Percentiles rank a stretch among this genome's conserved stretches.
Conservation (phyloP, 2,329 filamentous ascomycete species). For the Venturia nashicola region DNA sequence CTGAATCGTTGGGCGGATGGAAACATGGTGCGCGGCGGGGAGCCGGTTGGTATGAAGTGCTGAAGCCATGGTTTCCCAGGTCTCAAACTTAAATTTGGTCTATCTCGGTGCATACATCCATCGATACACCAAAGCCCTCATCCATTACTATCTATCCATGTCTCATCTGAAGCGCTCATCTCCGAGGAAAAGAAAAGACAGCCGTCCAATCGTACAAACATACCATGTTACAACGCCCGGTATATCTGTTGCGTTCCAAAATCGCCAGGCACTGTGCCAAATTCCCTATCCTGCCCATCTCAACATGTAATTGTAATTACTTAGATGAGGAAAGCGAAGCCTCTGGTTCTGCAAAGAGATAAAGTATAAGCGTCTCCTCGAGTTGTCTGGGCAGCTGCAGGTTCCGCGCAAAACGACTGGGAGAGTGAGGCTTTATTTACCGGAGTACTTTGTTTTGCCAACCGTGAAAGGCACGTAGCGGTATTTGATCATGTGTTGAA, state of each 20-base stretch:
- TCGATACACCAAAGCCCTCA: neutral
- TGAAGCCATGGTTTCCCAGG: neutral
- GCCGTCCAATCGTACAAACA: neutral
- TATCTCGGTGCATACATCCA: neutral
- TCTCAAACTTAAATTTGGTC: neutral
- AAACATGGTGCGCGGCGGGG: neutral
- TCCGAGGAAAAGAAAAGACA: neutral
- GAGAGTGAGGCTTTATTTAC: conserved; percentile 5
- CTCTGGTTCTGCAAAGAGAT: neutral
- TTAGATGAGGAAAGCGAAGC: conserved; percentile 2
- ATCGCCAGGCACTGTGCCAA: neutral
- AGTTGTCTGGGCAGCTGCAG: neutral
- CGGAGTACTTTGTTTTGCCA: conserved; percentile 68
- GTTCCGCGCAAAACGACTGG: neutral
- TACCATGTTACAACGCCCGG: neutral
- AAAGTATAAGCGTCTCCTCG: conserved; percentile 1
- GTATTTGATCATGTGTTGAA: conserved; percentile 99
- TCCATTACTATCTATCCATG: neutral
- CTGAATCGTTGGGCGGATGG: neutral
- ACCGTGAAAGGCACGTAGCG: conserved; percentile 91
- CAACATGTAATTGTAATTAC: neutral
- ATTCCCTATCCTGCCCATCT: neutral
- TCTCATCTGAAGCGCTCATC: neutral
- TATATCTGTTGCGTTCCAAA: neutral
- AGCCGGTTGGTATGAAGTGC: neutral